Evolutionary conservation across 805 yeast species (phyloP).

Genomic region (Kodamaea hsintzibuensis): DNA sequence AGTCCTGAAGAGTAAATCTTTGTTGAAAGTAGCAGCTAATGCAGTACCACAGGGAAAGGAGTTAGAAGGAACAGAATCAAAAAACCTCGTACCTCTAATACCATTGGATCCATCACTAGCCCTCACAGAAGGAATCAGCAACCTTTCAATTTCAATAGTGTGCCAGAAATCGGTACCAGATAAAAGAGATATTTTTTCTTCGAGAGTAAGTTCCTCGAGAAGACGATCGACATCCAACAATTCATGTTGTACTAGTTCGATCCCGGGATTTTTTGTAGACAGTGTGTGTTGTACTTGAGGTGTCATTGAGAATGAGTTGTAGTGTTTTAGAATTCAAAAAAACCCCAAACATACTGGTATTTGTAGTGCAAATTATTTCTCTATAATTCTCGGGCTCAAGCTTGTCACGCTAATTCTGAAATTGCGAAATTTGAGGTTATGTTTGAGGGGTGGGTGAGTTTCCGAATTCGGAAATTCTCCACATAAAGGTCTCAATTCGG

Average conservation of each 20-base stretch:
- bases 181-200: constrained; percentile 36
- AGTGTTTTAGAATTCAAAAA: background rate
- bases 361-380: background rate
- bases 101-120: constrained; percentile 63
- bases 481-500: no score
- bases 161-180: constrained; percentile 28
- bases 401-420: no score
- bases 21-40: constrained; percentile 56
- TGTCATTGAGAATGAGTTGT: no score
- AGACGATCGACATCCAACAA: constrained; percentile 30
- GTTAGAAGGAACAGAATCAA: constrained; percentile 53
- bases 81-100: constrained; percentile 58
- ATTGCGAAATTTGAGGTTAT: background rate
- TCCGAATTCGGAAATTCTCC: no score
- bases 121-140: constrained; percentile 16
- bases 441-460: background rate
- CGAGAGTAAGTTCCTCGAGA: constrained; percentile 31
- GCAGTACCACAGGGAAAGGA: constrained; percentile 65
- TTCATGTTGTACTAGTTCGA: constrained; percentile 6
- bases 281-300: background rate
- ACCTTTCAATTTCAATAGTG: constrained; percentile 14
- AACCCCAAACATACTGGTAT: background rate
- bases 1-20: constrained; percentile 45
- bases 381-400: no score
- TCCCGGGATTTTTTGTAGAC: background rate